Evolutionary conservation across 306 rosid species (phyloP), one percentile per base, ranked within the genome.

Genomic region (Clitoria ternatea): DNA sequence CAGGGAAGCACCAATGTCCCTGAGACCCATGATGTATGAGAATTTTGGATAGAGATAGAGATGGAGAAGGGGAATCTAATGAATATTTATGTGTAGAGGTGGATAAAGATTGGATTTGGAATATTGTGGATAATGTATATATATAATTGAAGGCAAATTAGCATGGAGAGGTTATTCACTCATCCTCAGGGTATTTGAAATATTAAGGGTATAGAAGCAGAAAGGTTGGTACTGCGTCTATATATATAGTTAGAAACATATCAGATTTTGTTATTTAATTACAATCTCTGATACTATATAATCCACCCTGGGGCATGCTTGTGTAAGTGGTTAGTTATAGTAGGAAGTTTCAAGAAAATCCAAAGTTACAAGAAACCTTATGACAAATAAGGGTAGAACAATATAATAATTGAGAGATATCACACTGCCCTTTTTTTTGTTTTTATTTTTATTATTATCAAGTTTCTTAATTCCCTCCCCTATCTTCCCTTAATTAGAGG

Each of bases 1-100:
- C 29, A 95, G 96, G 48, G 97, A 85, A 2, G 95, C 97, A 65
- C 99, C 96, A 45, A 95, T 89, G 77, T 95, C 99, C 78, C 96
- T 91, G 45, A 95, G 81, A 64, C 97, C 99, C 99, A 91, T 88
- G 11, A 2, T 63, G 12, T 18, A 2, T 61, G 67, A 37, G 30
- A 69, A 7, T 3, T 42, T 23, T 36, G 15, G 20, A 9, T 12
- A 15, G 35, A 48, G 56, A 69, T 6, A 40, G 24, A 72, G 49
- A 65, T n/a, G n/a, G n/a, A n/a, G n/a, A 26, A 47, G 14, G 4
- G n/a, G 6, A 49, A 79, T 66, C 22, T 73, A 59, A 60, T 32
- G 36, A 54, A 3, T 74, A 67, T 65, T 15, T 30, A n/a, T n/a
- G n/a, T 56, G 66, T 20, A 49, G 81, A 56, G 60, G 33, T 61